These are phyloP conservation scores for Colletotrichum lentis DNA, from an alignment of 2,329 filamentous ascomycete genomes.

Conservation along the genomic window DNA sequence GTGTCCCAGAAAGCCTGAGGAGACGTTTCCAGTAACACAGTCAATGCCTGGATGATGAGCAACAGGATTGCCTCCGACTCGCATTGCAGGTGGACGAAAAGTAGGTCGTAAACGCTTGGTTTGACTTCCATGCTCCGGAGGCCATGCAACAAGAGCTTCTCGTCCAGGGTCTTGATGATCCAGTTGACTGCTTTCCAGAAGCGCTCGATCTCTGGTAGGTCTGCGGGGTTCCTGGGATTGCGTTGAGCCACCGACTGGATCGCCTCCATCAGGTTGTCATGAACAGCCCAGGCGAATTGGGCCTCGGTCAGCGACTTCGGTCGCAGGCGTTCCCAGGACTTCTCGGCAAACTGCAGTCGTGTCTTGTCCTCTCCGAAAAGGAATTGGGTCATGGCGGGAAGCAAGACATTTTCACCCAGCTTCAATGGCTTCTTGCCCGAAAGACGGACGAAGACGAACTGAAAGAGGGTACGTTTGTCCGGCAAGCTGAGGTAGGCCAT, in stretches of 20 bases:
- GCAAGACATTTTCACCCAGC: slow-evolving; percentile 73
- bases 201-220: slow-evolving; percentile 63
- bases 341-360: slow-evolving; percentile 72
- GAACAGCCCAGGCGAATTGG: slow-evolving; percentile 89
- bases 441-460: slow-evolving; percentile 82
- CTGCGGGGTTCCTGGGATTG: slow-evolving; percentile 53
- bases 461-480: slow-evolving; percentile 68
- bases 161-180: slow-evolving; percentile 77
- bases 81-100: slow-evolving; percentile 64
- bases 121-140: slow-evolving; percentile 82
- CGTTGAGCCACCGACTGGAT: slow-evolving; percentile 67
- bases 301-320: slow-evolving; percentile 68
- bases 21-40: slow-evolving; percentile 75
- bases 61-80: slow-evolving; percentile 67
- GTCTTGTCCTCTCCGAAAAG: slow-evolving; percentile 76
- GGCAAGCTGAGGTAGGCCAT: slow-evolving; percentile 74
- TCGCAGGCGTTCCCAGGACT: slow-evolving; percentile 72
- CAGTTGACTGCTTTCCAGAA: slow-evolving; percentile 83
- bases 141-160: slow-evolving; percentile 77
- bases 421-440: slow-evolving; percentile 82
- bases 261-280: slow-evolving; percentile 73
- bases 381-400: slow-evolving; percentile 86
- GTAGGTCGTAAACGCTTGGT: slow-evolving; percentile 72
- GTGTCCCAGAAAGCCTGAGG: slow-evolving; percentile 88
- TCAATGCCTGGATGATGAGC: slow-evolving; percentile 75